phyloP scores from a whole-genome alignment of 305 asterid species.

The Fraxinus xanthoxyloides region DNA sequence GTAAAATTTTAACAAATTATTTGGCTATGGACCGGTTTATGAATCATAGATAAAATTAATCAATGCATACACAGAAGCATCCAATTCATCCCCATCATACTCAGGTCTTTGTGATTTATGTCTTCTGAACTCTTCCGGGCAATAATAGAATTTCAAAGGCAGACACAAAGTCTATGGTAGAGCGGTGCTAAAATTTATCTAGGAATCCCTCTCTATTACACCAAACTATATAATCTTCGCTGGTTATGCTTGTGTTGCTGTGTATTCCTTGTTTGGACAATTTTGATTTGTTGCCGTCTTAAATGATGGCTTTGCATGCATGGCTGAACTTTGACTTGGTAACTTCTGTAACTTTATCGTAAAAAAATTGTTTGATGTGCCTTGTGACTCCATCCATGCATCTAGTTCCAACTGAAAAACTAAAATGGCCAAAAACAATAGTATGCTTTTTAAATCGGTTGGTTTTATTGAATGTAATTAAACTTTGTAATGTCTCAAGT shows the following conservation, averaged over 20 bases:
- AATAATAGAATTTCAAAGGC: not conserved
- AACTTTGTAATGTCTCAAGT: conserved; percentile 14
- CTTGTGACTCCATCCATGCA: conserved; percentile 3
- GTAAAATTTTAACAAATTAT: not conserved
- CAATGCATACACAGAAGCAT: not conserved
- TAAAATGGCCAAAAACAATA: not conserved
- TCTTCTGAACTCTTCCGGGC: not conserved
- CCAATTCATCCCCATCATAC: not conserved
- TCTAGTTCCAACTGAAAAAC: not conserved
- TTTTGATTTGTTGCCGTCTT: conserved; percentile 1
- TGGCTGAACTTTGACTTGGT: not conserved
- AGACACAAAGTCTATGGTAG: not conserved
- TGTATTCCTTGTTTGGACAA: not conserved
- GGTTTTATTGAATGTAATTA: conserved; percentile 5
- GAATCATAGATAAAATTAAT: not conserved
- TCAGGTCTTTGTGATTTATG: not conserved
- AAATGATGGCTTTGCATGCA: not conserved
- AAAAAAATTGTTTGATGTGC: not conserved
- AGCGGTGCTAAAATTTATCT: not conserved
- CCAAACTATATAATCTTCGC: not conserved
- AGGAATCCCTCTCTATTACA: not conserved
- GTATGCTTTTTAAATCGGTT: not conserved
- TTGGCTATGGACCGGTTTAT: not conserved
- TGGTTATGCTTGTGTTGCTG: not conserved
- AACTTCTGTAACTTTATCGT: not conserved